Evolutionary conservation across 495 filamentous ascomycete species (phyloP).

Genomic region (Schizothecium vesticola): DNA sequence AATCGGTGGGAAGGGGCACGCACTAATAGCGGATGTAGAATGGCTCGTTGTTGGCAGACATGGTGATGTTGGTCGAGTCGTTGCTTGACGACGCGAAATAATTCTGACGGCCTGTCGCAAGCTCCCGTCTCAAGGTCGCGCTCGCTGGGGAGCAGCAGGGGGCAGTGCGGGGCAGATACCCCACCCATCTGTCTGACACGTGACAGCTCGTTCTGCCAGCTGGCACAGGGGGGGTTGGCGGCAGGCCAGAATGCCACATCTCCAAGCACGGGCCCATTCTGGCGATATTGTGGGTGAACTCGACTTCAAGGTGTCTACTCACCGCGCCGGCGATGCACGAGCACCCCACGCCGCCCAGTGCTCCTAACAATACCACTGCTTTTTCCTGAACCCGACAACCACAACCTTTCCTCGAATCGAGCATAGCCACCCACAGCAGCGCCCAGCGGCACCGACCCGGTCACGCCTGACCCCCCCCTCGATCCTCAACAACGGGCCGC

Average conservation of each 20-base stretch:
- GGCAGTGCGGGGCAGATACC: constrained; percentile 27
- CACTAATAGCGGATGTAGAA: constrained; percentile 99
- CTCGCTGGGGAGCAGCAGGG: not conserved
- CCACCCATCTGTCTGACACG: constrained; percentile 12
- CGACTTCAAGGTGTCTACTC: constrained; percentile 22
- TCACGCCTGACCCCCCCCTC: not conserved
- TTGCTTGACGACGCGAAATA: constrained; percentile 1
- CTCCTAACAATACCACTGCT: constrained; percentile 5
- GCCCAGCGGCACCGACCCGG: not conserved
- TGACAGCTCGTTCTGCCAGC: constrained; percentile 19
- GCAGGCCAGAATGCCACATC: constrained; percentile 34
- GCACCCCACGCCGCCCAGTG: constrained; percentile 17
- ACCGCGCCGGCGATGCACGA: constrained; percentile 25
- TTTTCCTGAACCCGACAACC: not conserved
- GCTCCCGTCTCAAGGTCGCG: constrained; percentile 3
- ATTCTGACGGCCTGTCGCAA: constrained; percentile 5
- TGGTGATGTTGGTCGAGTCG: constrained; percentile 19
- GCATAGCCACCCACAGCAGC: not conserved
- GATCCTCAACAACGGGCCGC: constrained; percentile 7
- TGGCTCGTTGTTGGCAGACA: constrained; percentile 52
- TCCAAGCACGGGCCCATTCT: constrained; percentile 22
- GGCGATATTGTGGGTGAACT: constrained; percentile 25
- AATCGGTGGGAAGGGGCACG: constrained; percentile 12
- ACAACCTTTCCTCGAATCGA: not conserved
- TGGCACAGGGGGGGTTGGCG: constrained; percentile 10